Evolutionary conservation across 73 alveolate species (phyloP).

Genomic region (Tetrahymena thermophila): DNA sequence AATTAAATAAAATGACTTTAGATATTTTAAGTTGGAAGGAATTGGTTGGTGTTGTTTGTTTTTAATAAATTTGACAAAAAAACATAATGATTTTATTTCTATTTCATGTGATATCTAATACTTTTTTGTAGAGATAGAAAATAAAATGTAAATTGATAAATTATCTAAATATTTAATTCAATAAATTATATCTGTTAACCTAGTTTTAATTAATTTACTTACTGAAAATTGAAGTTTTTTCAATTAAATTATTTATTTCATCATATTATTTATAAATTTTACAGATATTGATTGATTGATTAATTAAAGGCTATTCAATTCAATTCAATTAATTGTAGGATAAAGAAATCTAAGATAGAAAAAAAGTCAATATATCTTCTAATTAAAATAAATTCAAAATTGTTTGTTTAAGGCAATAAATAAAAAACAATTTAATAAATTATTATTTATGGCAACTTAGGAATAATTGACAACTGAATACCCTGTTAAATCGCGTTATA

Average conservation of each 20-base stretch:
- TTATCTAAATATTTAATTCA: no score
- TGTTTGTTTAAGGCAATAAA: background rate
- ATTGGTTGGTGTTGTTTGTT: no score
- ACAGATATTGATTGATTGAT: background rate
- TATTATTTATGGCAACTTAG: background rate
- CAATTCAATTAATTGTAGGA: background rate
- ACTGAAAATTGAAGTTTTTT: background rate
- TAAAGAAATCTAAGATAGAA: background rate
- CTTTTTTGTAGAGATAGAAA: no score
- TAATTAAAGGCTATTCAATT: background rate
- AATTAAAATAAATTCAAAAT: no score
- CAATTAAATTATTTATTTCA: background rate
- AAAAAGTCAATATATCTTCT: background rate
- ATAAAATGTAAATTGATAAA: no score
- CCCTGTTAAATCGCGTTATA: background rate
- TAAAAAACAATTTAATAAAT: background rate
- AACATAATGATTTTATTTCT: no score
- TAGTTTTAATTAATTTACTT: background rate
- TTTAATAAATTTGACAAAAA: no score
- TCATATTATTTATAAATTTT: background rate
- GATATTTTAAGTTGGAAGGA: no score
- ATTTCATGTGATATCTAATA: no score
- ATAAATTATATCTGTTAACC: no score
- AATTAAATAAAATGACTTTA: no score
- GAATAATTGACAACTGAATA: background rate